Base-by-base conservation (phyloP, 2,329 filamentous ascomycete species). In the Xylaria hypoxylon region DNA sequence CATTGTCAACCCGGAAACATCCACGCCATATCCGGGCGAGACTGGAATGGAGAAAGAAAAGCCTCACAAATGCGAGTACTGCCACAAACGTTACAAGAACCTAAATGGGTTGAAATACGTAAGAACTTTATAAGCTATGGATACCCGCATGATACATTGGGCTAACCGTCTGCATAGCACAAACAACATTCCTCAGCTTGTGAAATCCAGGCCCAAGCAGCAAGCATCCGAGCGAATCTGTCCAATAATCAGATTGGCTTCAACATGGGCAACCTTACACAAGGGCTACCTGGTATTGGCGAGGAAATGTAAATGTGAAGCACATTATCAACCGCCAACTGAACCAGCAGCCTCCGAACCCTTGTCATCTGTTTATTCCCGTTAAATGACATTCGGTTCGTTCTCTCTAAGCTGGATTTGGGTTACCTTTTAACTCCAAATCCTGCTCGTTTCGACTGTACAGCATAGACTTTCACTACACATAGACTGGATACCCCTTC, bases 31-130 rank as follows among this genome's bases (percentile, higher is more conserved):
- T 71, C 96, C 96, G 0, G 96, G 96, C 35, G 98, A 96, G 0
- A 84, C 97, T 40, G 96, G 96, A n/a, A 99, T 99, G 96, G 96
- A 99, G 82, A 99, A 98, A 79, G 95, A 98, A 83, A 99, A 99
- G 83, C 96, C 96, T 2, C 98, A 98, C 79, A 94, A 94, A 77
- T 99, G 96, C 79, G 94, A 98, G 71, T 91, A 94, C 11, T 99
- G 96, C 77, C 94, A 95, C 75, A 99, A 99, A 84, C 92, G 96
- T 59, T 99, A 99, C 83, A 99, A 99, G 89, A 99, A 99, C 77
- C 81, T 99, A 68, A 99, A 99, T 80, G 96, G 96, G 6, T 87
- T 99, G 69, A 99, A 99, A 89, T 99, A 99, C 77, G 88, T 90
- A 81, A 80, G 88, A 81, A 44, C 44, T 11, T 33, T 31, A 28